A percentile compares a stretch with the other conserved stretches of the same genome.
phyloP scores from a whole-genome alignment of 306 rosid species.

The Glycine tomentella region DNA sequence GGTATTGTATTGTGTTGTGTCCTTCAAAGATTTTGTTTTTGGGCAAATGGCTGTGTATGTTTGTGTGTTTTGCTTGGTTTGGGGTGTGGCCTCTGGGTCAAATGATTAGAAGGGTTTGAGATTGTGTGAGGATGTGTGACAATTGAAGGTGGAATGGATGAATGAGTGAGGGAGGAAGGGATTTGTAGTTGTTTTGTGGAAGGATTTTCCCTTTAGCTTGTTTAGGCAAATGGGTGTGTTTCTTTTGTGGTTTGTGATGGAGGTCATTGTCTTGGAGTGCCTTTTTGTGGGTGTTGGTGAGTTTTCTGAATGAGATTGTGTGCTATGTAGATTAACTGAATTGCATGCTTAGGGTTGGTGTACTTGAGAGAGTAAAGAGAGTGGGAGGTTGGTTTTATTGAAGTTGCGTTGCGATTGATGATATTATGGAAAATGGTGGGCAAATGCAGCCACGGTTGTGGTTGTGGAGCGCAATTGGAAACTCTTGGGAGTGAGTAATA shows the following conservation, averaged over 20 bases:
- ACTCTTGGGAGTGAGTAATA: not conserved
- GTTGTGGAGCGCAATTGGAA: not conserved
- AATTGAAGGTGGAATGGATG: not conserved
- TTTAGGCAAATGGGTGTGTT: constrained; percentile 11
- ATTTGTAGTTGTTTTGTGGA: not conserved
- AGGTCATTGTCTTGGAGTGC: constrained; percentile 23
- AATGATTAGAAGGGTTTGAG: not conserved
- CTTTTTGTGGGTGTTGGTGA: constrained; percentile 4
- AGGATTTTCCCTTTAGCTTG: not conserved
- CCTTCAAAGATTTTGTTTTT: constrained; percentile 9
- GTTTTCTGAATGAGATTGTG: not conserved
- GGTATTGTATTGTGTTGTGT: not conserved
- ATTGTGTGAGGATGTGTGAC: not conserved
- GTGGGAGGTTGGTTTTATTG: not conserved
- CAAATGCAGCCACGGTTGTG: not conserved
- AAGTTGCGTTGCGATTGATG: not conserved
- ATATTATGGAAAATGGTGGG: not conserved
- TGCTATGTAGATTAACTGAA: not conserved
- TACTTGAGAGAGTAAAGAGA: not conserved
- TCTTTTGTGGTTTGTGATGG: not conserved
- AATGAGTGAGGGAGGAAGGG: not conserved
- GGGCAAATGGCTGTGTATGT: constrained; percentile 20
- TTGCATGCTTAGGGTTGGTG: not conserved
- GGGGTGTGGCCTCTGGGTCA: not conserved
- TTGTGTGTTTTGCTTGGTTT: constrained; percentile 4